Base-by-base conservation (phyloP, 1,284 basidiomycete genomes). In the Laetiporus sulphureus region DNA sequence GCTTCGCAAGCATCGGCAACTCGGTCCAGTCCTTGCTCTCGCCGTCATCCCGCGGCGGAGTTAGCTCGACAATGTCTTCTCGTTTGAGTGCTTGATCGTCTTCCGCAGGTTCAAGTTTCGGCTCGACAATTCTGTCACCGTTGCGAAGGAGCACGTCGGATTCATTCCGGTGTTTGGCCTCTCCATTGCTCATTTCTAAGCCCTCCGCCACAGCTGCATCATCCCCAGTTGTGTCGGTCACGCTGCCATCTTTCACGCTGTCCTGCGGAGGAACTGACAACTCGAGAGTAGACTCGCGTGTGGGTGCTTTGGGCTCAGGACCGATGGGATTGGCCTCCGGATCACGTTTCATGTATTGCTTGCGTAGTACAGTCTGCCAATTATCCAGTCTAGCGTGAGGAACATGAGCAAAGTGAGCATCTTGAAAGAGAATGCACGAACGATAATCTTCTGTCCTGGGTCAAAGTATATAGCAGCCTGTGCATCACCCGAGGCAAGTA, bases 391-490 rank as follows among this genome's bases (percentile, higher is more conserved):
- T 90, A 57, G 35, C 36, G 51, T 46, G 44, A 32, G 15, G 30
- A 51, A 37, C 46, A 32, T 40, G 38, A 39, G 43, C 47, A 48
- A 46, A 45, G 45, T 36, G 38, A 40, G 15, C 12, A 32, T 5
- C 41, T 37, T 32, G 27, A 32, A 40, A 36, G 38, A 24, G 36
- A 38, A 37, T 31, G 19, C 8, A 72, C 83, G 57, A 62, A 90
- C 86, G 73, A 73, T 51, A 86, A 73, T 66, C 86, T 87, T 47
- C 84, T 71, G 65, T 90, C 86, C 54, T 84, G 82, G n/a, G 83
- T 80, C 47, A 89, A 70, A 21, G 76, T 75, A 57, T 77, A 74
- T 46, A 90, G 69, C 40, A 90, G 61, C 42, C 83, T 72, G 45
- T 78, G 73, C 75, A 90, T 83, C 41, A 90, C 64, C 36, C 82